Evolutionary conservation across 805 yeast genomes (phyloP).

Genomic region (Pichia scutulata): DNA sequence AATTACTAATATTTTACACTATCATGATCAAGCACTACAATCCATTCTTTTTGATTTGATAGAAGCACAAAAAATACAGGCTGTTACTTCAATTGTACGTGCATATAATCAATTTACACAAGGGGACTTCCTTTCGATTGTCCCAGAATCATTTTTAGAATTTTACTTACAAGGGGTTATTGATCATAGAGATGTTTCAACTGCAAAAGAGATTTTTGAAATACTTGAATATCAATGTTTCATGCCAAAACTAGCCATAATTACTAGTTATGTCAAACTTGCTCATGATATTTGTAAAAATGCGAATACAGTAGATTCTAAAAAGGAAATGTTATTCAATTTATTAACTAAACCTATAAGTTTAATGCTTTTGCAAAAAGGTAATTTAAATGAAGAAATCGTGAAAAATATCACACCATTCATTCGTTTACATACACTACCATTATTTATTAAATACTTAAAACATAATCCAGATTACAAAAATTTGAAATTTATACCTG

Average conservation of each 20-base stretch:
- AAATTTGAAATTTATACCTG: background rate
- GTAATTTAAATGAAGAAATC: slow-evolving; percentile 7
- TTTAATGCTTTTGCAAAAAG: slow-evolving; percentile 5
- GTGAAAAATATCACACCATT: slow-evolving; percentile 12
- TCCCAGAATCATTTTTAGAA: background rate
- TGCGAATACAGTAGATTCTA: slow-evolving; percentile 12
- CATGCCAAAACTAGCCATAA: slow-evolving; percentile 11
- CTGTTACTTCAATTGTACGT: slow-evolving; percentile 2
- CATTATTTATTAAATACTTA: slow-evolving; percentile 19
- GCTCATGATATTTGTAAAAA: slow-evolving; percentile 11
- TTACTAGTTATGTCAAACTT: slow-evolving; percentile 14
- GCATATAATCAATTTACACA: slow-evolving; percentile 5
- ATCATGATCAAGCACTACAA: slow-evolving; percentile 10
- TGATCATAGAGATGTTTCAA: slow-evolving; percentile 14
- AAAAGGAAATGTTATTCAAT: slow-evolving; percentile 20
- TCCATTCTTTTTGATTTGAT: slow-evolving; percentile 1
- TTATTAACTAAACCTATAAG: slow-evolving; percentile 17
- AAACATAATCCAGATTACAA: slow-evolving; percentile 10
- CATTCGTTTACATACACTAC: slow-evolving; percentile 14
- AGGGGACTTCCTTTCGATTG: background rate
- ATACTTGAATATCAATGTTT: slow-evolving; percentile 5
- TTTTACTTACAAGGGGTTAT: background rate
- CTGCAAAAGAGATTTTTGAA: slow-evolving; percentile 13
- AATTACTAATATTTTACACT: slow-evolving; percentile 8
- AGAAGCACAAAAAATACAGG: background rate